phyloP scores from a whole-genome alignment of 31 red algal species.

The Bonnemaisonia californica region DNA sequence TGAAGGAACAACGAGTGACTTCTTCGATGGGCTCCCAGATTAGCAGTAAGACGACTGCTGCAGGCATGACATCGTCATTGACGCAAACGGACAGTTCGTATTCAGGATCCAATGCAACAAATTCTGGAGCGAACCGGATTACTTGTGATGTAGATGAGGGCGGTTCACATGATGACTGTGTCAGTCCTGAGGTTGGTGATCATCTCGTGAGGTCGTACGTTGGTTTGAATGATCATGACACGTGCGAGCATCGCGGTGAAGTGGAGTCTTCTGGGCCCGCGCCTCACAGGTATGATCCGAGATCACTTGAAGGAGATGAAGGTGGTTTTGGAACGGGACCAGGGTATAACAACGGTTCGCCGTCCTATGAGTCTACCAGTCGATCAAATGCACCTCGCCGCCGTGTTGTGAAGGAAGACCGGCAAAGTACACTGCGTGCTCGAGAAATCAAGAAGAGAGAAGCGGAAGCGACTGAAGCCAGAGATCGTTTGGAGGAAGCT shows the following conservation, averaged over 20 bases:
- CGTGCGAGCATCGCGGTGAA: conserved; percentile 24
- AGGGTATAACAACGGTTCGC: conserved; percentile 4
- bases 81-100: neutral
- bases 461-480: conserved; percentile 80
- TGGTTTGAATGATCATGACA: conserved; percentile 8
- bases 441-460: conserved; percentile 80
- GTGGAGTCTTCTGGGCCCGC: neutral
- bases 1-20: conserved; percentile 65
- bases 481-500: conserved; percentile 80
- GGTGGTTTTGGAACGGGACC: conserved; percentile 22
- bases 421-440: conserved; percentile 42
- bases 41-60: neutral
- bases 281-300: conserved; percentile 35
- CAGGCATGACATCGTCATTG: neutral
- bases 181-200: neutral
- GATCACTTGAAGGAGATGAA: conserved; percentile 42
- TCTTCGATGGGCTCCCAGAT: neutral
- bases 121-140: neutral
- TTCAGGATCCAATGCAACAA: neutral
- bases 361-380: neutral
- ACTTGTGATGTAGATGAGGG: neutral
- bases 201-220: neutral
- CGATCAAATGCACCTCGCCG: conserved; percentile 15
- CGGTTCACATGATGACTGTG: neutral
- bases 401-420: conserved; percentile 54